Conservation (phyloP, 2,329 filamentous ascomycete species). For the Periconia sp. region DNA sequence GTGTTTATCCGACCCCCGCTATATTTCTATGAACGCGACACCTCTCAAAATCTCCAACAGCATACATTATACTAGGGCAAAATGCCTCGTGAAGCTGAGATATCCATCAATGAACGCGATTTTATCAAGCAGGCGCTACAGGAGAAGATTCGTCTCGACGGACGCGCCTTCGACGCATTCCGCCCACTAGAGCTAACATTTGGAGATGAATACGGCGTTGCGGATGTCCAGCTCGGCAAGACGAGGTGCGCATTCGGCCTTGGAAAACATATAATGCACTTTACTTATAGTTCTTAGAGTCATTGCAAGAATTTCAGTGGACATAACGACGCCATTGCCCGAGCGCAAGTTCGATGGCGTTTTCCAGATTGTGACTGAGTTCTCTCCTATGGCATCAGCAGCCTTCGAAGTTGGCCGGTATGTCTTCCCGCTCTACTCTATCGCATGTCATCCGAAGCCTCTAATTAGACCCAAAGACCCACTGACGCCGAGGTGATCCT, state of each 20-base stretch:
- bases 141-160: constrained; percentile 83
- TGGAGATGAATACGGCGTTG: constrained; percentile 89
- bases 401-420: constrained; percentile 84
- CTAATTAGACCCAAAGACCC: constrained; percentile 57
- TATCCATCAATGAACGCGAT: constrained; percentile 84
- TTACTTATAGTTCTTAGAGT: constrained; percentile 62
- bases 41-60: constrained; percentile 13
- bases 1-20: constrained; percentile 30
- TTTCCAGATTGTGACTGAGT: constrained; percentile 89
- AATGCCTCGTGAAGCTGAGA: constrained; percentile 93
- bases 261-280: background rate
- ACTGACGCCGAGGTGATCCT: constrained; percentile 86
- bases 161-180: constrained; percentile 80
- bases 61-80: constrained; percentile 24
- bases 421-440: constrained; percentile 19
- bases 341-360: constrained; percentile 95
- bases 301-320: constrained; percentile 82
- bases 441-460: constrained; percentile 14
- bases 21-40: constrained; percentile 27
- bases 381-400: constrained; percentile 90
- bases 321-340: constrained; percentile 82
- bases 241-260: constrained; percentile 69
- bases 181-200: constrained; percentile 79
- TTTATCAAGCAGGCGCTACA: constrained; percentile 85
- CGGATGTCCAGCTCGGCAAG: constrained; percentile 85